Conservation (phyloP, 495 filamentous ascomycete genomes). For the Daldinia loculata region DNA sequence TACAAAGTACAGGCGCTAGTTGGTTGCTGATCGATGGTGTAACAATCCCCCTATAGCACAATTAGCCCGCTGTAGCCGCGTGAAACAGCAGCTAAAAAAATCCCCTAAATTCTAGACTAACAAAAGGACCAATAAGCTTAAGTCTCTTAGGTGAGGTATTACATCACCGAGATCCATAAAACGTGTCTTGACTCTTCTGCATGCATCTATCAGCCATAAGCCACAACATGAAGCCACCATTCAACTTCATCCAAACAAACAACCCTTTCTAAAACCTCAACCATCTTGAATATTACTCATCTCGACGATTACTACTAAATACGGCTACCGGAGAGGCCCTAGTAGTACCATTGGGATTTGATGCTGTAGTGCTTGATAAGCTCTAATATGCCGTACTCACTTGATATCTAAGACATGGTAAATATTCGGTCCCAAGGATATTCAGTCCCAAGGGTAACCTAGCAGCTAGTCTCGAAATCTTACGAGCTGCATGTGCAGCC, state of each 20-base stretch:
- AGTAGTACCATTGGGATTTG: not conserved
- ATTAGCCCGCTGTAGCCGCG: not conserved
- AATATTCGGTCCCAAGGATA: not conserved
- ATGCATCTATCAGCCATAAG: not conserved
- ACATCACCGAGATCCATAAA: not conserved
- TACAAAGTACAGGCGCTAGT: not conserved
- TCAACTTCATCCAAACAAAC: slow-evolving; percentile 1
- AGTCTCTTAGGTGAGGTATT: not conserved
- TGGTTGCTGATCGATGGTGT: not conserved
- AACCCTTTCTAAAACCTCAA: not conserved
- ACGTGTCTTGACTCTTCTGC: not conserved
- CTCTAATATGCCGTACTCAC: not conserved
- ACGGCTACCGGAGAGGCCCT: not conserved
- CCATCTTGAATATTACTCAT: not conserved
- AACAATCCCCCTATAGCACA: not conserved
- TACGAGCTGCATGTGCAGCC: slow-evolving; percentile 3
- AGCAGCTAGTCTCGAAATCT: not conserved
- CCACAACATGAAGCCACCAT: not conserved
- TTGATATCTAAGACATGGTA: not conserved
- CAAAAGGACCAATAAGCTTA: not conserved
- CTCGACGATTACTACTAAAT: not conserved
- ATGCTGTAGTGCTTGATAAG: not conserved
- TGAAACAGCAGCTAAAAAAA: slow-evolving; percentile 6
- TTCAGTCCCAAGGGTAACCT: not conserved
- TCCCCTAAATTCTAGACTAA: not conserved